phyloP scores from a whole-genome alignment of 345 rosid genomes.

The Noccaea caerulescens region DNA sequence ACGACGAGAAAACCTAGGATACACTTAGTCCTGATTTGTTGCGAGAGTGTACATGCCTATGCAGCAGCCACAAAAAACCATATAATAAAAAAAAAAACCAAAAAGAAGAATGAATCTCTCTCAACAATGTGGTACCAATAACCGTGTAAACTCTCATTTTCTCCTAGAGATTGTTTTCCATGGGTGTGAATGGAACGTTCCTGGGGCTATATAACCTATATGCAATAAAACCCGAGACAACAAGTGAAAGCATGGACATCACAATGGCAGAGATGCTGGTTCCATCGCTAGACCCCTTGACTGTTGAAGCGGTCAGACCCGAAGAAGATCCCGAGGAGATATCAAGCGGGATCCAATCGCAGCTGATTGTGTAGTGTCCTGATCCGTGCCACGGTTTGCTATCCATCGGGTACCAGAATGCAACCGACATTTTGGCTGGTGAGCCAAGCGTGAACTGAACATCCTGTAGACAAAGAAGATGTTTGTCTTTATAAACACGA shows the following conservation, averaged over 20 bases:
- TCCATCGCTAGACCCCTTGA: conserved; percentile 53
- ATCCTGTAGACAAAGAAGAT: conserved; percentile 58
- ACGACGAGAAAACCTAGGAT: neutral
- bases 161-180: conserved; percentile 52
- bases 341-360: conserved; percentile 82
- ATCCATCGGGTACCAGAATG: conserved; percentile 91
- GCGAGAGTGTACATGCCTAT: neutral
- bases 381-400: conserved; percentile 86
- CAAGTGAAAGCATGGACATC: conserved; percentile 62
- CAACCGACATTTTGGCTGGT: conserved; percentile 75
- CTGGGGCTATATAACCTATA: conserved; percentile 52
- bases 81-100: neutral
- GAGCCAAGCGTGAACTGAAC: conserved; percentile 79
- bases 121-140: neutral
- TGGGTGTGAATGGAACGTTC: conserved; percentile 49
- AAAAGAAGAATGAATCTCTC: conserved; percentile 5
- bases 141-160: conserved; percentile 30
- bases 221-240: conserved; percentile 65
- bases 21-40: neutral
- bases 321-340: conserved; percentile 53
- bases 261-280: conserved; percentile 66
- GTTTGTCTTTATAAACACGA: conserved; percentile 15
- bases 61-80: neutral
- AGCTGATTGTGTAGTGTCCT: conserved; percentile 80
- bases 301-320: conserved; percentile 39